A percentile compares a stretch with the other conserved stretches of the same genome.
These are phyloP conservation scores for Microascus cirrosus DNA, from an alignment of 2,329 filamentous ascomycete genomes.

Conservation along the genomic window DNA sequence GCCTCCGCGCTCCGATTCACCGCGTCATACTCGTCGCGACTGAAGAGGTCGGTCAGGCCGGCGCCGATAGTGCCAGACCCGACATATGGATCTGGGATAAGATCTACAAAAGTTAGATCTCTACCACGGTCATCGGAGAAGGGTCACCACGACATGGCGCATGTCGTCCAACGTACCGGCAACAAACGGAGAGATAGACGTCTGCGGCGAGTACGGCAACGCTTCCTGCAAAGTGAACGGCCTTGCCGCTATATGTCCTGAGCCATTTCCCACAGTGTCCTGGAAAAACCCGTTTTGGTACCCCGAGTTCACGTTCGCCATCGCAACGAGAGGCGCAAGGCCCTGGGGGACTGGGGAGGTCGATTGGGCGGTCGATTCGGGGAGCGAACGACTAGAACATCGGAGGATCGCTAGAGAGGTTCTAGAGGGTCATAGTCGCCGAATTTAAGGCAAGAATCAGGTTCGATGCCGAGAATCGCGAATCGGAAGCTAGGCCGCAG, in stretches of 20 bases:
- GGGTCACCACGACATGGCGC: background rate
- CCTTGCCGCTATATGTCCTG: constrained; percentile 11
- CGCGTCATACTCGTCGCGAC: constrained; percentile 46
- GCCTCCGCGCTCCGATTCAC: constrained; percentile 60
- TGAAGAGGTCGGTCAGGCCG: constrained; percentile 38
- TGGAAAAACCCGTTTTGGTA: background rate
- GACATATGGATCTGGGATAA: constrained; percentile 54
- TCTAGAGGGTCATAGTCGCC: background rate
- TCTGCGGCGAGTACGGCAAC: constrained; percentile 72
- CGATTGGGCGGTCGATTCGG: background rate
- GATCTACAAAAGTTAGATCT: constrained; percentile 29
- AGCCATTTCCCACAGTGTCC: background rate
- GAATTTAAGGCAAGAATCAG: background rate
- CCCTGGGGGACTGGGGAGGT: background rate
- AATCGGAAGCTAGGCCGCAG: background rate
- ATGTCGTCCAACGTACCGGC: constrained; percentile 38
- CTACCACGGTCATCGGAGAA: background rate
- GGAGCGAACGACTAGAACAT: background rate
- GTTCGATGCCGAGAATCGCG: background rate
- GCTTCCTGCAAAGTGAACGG: constrained; percentile 62
- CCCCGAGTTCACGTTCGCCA: constrained; percentile 1
- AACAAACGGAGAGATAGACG: constrained; percentile 68
- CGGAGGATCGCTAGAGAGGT: background rate
- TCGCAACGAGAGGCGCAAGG: background rate
- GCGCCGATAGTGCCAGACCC: constrained; percentile 42